Conservation (phyloP, 345 rosid species). For the Hibiscus mutabilis region DNA sequence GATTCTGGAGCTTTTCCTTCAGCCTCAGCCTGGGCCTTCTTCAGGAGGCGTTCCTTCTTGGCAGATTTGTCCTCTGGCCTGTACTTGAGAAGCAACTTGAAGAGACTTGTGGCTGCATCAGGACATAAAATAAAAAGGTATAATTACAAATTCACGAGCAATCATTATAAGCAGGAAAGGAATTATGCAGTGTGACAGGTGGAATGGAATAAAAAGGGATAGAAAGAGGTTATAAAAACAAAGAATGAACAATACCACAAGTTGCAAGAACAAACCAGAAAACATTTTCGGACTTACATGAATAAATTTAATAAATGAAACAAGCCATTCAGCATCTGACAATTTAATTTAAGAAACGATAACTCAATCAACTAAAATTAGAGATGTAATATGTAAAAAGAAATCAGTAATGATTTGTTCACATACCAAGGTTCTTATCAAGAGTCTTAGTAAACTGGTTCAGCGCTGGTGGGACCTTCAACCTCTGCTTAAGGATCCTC, state of each 20-base stretch:
- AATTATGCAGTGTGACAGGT: background rate
- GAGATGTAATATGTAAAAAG: too few species aligned
- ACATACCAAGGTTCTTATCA: conserved; percentile 44
- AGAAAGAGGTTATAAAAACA: background rate
- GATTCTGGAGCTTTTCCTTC: conserved; percentile 49
- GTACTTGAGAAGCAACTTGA: conserved; percentile 63
- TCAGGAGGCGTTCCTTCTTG: conserved; percentile 46
- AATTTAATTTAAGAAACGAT: too few species aligned
- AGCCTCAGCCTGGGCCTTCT: conserved; percentile 55
- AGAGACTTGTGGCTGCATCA: conserved; percentile 44
- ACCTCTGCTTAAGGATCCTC: conserved; percentile 4
- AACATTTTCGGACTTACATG: background rate
- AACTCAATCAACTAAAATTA: too few species aligned
- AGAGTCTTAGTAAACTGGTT: background rate
- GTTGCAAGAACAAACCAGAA: background rate
- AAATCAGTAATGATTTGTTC: background rate
- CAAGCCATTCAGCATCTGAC: too few species aligned
- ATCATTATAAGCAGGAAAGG: background rate
- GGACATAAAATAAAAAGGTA: background rate
- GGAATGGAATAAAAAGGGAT: background rate
- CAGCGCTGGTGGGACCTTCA: background rate
- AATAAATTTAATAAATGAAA: background rate
- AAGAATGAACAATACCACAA: background rate
- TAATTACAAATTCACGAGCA: background rate
- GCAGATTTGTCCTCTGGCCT: background rate